phyloP scores from a whole-genome alignment of 2,329 filamentous ascomycete genomes.

The Rosellinia necatrix region DNA sequence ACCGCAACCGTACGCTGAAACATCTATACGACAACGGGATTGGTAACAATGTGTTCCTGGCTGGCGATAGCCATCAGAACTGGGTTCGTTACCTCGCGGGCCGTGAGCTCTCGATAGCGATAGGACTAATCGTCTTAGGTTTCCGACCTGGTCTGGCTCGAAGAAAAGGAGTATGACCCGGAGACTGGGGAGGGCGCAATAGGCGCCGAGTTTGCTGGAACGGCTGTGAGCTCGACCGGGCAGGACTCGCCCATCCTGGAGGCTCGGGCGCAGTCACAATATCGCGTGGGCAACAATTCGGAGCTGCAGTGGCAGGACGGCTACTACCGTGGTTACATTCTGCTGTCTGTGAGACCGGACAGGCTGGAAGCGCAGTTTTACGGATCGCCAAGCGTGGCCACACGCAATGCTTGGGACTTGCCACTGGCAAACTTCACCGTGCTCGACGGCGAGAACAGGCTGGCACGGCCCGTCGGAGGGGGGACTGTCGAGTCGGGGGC shows the following conservation, averaged over 20 bases:
- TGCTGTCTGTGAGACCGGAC: constrained; percentile 62
- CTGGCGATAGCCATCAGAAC: constrained; percentile 70
- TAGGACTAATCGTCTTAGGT: constrained; percentile 32
- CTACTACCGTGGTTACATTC: constrained; percentile 76
- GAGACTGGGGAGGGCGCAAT: constrained; percentile 59
- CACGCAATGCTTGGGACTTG: constrained; percentile 66
- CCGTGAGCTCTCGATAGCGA: neutral
- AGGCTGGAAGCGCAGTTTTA: constrained; percentile 68
- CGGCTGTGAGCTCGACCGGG: constrained; percentile 68
- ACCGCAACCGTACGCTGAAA: constrained; percentile 71
- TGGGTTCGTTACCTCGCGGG: constrained; percentile 53
- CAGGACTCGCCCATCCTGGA: constrained; percentile 59
- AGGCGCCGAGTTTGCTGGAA: constrained; percentile 69
- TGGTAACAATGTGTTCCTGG: constrained; percentile 72
- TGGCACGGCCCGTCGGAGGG: constrained; percentile 50
- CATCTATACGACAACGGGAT: constrained; percentile 71
- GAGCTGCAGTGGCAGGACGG: constrained; percentile 75
- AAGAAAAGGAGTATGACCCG: constrained; percentile 56
- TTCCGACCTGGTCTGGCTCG: constrained; percentile 62
- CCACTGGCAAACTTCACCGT: constrained; percentile 74
- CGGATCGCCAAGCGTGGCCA: constrained; percentile 61
- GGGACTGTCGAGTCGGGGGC: constrained; percentile 58
- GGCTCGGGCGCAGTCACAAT: constrained; percentile 52
- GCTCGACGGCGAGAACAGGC: constrained; percentile 61
- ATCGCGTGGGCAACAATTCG: constrained; percentile 49